Evolutionary conservation across 768 basidiomycete genomes (phyloP).

Genomic region (Mycena haematopus): DNA sequence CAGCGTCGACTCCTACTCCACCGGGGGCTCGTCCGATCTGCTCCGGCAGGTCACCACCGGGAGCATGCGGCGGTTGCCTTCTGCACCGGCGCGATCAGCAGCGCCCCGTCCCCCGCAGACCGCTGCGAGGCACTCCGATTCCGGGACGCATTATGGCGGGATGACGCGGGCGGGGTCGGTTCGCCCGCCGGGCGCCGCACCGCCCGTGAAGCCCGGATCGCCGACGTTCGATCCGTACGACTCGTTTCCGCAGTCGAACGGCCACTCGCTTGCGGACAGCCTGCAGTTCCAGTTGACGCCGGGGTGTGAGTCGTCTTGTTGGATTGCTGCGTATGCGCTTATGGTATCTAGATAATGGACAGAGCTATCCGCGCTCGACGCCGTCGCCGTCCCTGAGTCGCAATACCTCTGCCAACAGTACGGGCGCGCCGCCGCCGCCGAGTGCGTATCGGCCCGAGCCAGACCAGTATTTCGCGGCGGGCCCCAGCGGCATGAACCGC

Average conservation of each 20-base stretch:
- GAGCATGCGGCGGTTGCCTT: constrained; percentile 29
- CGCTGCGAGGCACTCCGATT: not conserved
- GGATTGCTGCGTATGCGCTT: not conserved
- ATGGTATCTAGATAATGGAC: constrained; percentile 23
- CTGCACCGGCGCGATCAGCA: constrained; percentile 23
- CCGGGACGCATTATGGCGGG: constrained; percentile 20
- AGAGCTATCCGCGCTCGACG: constrained; percentile 20
- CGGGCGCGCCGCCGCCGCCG: constrained; percentile 19
- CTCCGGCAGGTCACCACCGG: constrained; percentile 27
- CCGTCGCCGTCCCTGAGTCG: constrained; percentile 29
- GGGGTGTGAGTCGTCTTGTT: constrained; percentile 16
- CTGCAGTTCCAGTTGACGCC: constrained; percentile 25
- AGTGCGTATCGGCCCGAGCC: constrained; percentile 14
- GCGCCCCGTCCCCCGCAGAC: not conserved
- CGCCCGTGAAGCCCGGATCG: constrained; percentile 24
- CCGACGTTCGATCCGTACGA: constrained; percentile 22
- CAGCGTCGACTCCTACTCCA: constrained; percentile 25
- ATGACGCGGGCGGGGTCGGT: constrained; percentile 18
- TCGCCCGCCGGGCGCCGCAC: constrained; percentile 25
- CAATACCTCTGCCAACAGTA: constrained; percentile 30
- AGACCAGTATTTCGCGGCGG: constrained; percentile 24
- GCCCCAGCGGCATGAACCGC: constrained; percentile 24
- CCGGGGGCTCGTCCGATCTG: constrained; percentile 18
- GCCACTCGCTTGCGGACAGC: constrained; percentile 28
- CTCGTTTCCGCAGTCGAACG: constrained; percentile 13